These are phyloP conservation scores for Peniophora sp. DNA, from an alignment of 1,284 basidiomycete species.

Conservation along the genomic window DNA sequence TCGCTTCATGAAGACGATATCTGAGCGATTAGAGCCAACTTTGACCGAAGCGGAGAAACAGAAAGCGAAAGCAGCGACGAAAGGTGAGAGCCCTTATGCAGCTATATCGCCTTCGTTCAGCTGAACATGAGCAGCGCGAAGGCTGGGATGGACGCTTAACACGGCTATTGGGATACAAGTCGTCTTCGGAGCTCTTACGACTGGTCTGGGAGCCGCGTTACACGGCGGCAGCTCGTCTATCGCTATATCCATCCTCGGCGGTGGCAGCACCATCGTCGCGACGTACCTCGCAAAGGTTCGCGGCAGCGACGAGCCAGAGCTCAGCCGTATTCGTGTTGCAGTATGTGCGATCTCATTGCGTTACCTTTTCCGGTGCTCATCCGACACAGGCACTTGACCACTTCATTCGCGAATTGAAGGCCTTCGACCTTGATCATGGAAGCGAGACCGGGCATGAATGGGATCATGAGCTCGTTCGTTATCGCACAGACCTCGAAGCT, in stretches of 20 bases:
- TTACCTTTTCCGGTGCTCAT: no score
- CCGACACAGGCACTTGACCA: slow-evolving; percentile 32
- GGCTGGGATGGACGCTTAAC: slow-evolving; percentile 34
- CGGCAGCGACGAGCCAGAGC: slow-evolving; percentile 60
- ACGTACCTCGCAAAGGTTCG: slow-evolving; percentile 63
- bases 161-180: slow-evolving; percentile 48
- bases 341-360: slow-evolving; percentile 19
- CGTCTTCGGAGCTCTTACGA: slow-evolving; percentile 58
- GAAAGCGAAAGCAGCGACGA: slow-evolving; percentile 11
- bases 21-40: slow-evolving; percentile 24
- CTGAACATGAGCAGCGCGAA: no score
- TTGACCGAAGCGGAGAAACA: slow-evolving; percentile 19
- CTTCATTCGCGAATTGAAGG: slow-evolving; percentile 51
- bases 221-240: slow-evolving; percentile 23
- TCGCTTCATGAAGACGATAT: slow-evolving; percentile 14
- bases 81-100: slow-evolving; percentile 14
- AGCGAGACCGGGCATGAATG: slow-evolving; percentile 22
- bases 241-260: slow-evolving; percentile 32
- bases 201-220: slow-evolving; percentile 48
- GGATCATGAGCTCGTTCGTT: slow-evolving; percentile 18
- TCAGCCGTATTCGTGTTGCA: slow-evolving; percentile 40
- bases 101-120: no score
- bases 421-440: slow-evolving; percentile 51
- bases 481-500: slow-evolving; percentile 22
- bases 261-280: slow-evolving; percentile 54